phyloP scores from a whole-genome alignment of 2,329 filamentous ascomycete genomes.

The Shiraia sp. region DNA sequence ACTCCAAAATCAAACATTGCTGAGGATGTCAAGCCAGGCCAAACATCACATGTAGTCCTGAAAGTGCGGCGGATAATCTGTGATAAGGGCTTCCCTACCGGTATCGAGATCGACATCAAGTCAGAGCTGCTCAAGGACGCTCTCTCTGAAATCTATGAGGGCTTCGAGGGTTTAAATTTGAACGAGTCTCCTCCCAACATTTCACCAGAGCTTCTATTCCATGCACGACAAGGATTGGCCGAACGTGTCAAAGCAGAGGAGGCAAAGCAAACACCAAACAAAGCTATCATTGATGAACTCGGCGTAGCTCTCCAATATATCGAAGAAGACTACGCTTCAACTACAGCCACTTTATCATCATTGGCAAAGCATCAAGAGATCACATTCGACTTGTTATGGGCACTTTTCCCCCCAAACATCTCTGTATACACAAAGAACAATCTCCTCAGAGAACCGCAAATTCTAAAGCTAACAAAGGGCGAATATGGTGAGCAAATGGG shows the following conservation, averaged over 20 bases:
- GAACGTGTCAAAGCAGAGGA: conserved; percentile 10
- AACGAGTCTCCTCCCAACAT: conserved; percentile 14
- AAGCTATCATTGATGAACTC: conserved; percentile 12
- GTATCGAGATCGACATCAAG: conserved; percentile 15
- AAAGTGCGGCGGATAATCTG: conserved; percentile 16
- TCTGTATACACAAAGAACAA: conserved; percentile 10
- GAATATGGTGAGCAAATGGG: conserved; percentile 2
- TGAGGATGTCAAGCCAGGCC: conserved; percentile 3
- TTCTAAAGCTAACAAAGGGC: conserved; percentile 9
- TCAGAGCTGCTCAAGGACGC: conserved; percentile 10
- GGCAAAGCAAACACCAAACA: conserved; percentile 6
- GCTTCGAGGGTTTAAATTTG: conserved; percentile 9
- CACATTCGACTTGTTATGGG: conserved; percentile 18
- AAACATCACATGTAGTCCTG: conserved; percentile 9
- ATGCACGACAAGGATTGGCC: conserved; percentile 8
- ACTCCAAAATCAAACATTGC: conserved; percentile 5
- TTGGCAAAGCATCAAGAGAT: conserved; percentile 14
- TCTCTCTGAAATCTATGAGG: conserved; percentile 12
- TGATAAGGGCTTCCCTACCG: conserved; percentile 10
- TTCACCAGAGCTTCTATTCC: conserved; percentile 15
- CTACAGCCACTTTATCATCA: conserved; percentile 2
- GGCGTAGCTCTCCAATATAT: conserved; percentile 14
- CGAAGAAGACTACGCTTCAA: conserved; percentile 11
- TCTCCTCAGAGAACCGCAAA: conserved; percentile 8
- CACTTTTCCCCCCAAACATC: conserved; percentile 16